Base-by-base conservation (phyloP, 1,139 yeast species). In the Torulaspora globosa region DNA sequence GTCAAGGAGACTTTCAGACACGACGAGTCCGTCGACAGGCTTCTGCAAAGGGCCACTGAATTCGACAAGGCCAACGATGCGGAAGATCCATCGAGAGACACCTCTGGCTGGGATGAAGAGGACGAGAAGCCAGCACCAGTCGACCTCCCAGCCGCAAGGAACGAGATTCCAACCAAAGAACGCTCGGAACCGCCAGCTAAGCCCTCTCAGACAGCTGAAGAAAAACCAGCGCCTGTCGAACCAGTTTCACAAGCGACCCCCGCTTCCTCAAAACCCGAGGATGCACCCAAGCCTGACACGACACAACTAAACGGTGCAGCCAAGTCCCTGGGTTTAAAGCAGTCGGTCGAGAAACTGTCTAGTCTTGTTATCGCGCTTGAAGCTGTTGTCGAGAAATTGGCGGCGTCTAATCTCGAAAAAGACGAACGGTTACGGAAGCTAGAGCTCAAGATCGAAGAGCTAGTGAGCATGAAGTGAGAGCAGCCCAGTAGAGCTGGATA, bases 261-360 rank as follows among this genome's bases (percentile, higher is more conserved):
- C 18, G 33, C 14, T 10, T 26, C 34, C 36, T 47, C 36, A 50
- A 53, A 47, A 36, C 52, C 39, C 47, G 52, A 23, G n/a, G 14
- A 14, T 12, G 32, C 27, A 9, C 21, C 14, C 19, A 24, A 52
- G 48, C 44, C 44, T 23, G 55, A 50, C 36, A 46, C 37, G 34
- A 44, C 47, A 36, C 49, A 38, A 5, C 34, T 65, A 6, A 51
- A 43, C 48, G 36, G 37, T 31, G 45, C 66, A 11, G 51, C 66
- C 9, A 70, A 71, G 48, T 69, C 73, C 24, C 72, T 82, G 29
- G 84, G 88, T 1, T 70, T 84, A 53, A 82, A 82, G 56, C 83
- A 79, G 6, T 79, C 87, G 1, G 81, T 84, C 27, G 90, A 83
- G 53, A 80, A 75, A 52, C 71, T 84, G 47, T 78, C 84, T 3